Conservation (phyloP, 2,329 filamentous ascomycete species). For the Amauroascus niger region DNA sequence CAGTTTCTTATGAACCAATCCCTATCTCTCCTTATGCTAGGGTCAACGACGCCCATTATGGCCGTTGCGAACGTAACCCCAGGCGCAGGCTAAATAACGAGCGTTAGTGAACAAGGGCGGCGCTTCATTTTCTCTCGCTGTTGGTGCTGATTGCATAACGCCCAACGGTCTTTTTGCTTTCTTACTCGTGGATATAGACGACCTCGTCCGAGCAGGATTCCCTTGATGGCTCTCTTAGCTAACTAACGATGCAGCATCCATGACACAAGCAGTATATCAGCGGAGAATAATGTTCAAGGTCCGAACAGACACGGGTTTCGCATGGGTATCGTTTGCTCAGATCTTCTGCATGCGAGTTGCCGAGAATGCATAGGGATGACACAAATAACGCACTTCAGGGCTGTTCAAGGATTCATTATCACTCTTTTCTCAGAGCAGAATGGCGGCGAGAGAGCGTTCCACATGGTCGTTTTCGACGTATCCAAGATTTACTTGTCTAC, state of each 20-base stretch:
- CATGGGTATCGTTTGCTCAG: background rate
- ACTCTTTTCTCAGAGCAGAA: too few species aligned
- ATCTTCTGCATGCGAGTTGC: too few species aligned
- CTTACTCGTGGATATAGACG: background rate
- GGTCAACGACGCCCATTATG: background rate
- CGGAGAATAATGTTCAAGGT: background rate
- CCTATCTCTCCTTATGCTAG: background rate
- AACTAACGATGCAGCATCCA: background rate
- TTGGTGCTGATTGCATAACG: background rate
- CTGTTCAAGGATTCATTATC: too few species aligned
- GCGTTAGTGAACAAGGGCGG: background rate
- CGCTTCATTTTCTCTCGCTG: background rate
- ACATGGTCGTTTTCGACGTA: too few species aligned
- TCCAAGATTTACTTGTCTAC: too few species aligned
- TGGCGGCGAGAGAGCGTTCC: too few species aligned
- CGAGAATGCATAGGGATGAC: too few species aligned
- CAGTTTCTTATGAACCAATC: background rate
- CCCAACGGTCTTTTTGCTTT: background rate
- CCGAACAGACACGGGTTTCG: background rate
- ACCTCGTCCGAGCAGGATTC: background rate
- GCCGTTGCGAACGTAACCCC: background rate
- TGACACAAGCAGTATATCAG: background rate
- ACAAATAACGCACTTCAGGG: too few species aligned
- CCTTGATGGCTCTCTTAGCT: background rate
- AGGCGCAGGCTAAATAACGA: background rate